Evolutionary conservation across 1,139 yeast species (phyloP), one percentile per base, ranked within the genome.

Genomic region (Lodderomyces margitis): DNA sequence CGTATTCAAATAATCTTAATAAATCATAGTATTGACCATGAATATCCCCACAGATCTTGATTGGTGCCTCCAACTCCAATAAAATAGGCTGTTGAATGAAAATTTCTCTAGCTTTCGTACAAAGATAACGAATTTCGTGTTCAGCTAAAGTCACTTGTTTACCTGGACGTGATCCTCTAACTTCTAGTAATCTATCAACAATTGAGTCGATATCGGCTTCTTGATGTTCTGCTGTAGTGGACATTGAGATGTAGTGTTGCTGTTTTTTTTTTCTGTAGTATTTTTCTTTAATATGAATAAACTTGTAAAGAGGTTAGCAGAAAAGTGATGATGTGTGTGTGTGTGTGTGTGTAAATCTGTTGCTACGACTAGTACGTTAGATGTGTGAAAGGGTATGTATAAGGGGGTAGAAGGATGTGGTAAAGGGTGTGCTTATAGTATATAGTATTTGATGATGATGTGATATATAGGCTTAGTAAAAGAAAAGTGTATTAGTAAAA

Each of bases 1-100:
- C 98, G 61, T 91, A 89, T 70, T 92, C 98, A 60, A 92, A 91
- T 56, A 92, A 79, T 68, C 98, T 85, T 64, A 92, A 78, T 59
- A 92, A 78, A 68, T 92, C 98, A 61, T 91, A 91, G 66, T 91
- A 92, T 68, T 92, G 98, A 46, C 98, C 98, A 65, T 92, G 98
- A 58, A 92, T 89, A 65, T 92, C 98, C 64, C 98, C 98, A 70
- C 84, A 72, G 53, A 83, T 83, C 68, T 92, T 92, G 60, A 92
- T 91, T 43, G 98, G 98, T 21, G 98, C 98, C 66, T 91, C 98
- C 54, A 92, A 79, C 64, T 92, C 98, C 56, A 92, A 75, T 55
- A 92, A 74, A 53, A 92, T 92, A 41, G 98, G 98, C 68, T 92
- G 98, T 66, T 88, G 96, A 63, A 92, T 92, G 67, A 92, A 91